Percentiles rank a stretch among this genome's conserved stretches.
phyloP scores from a whole-genome alignment of 495 filamentous ascomycete species.

The Lichina pygmaea region DNA sequence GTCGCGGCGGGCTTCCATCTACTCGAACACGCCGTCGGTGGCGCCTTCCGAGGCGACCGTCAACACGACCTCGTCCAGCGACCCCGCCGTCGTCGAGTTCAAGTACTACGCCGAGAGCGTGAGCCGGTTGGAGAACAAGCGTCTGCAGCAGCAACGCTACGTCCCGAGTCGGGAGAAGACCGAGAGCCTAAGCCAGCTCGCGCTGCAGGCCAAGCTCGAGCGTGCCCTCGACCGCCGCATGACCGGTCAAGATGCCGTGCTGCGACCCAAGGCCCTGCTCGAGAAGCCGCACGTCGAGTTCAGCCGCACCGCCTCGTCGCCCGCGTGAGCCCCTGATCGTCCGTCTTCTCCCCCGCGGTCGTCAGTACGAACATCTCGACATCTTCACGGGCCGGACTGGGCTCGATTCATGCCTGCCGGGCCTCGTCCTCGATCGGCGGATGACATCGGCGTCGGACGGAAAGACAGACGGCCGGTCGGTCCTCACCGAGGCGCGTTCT shows the following conservation, averaged over 20 bases:
- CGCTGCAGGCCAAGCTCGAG: conserved; percentile 81
- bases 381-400: too few relatives aligned
- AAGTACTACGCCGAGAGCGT: conserved; percentile 57
- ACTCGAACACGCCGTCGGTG: conserved; percentile 47
- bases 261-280: conserved; percentile 22
- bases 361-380: too few relatives aligned
- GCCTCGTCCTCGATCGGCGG: too few relatives aligned
- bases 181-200: conserved; percentile 67
- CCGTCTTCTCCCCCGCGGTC: neutral
- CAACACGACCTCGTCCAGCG: conserved; percentile 27
- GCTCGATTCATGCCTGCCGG: too few relatives aligned
- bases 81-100: conserved; percentile 41
- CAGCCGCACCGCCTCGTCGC: neutral
- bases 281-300: conserved; percentile 14
- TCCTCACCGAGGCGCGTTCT: too few relatives aligned
- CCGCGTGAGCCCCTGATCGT: neutral
- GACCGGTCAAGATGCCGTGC: conserved; percentile 75
- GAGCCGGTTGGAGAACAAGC: conserved; percentile 77
- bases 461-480: too few relatives aligned
- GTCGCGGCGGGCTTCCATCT: conserved; percentile 44
- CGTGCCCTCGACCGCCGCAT: conserved; percentile 73
- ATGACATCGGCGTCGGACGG: too few relatives aligned
- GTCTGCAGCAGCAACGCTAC: conserved; percentile 62
- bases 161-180: conserved; percentile 56
- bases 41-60: conserved; percentile 31